These are phyloP conservation scores for Podaxis mareebaensis DNA, from an alignment of 768 basidiomycete species.

Conservation along the genomic window DNA sequence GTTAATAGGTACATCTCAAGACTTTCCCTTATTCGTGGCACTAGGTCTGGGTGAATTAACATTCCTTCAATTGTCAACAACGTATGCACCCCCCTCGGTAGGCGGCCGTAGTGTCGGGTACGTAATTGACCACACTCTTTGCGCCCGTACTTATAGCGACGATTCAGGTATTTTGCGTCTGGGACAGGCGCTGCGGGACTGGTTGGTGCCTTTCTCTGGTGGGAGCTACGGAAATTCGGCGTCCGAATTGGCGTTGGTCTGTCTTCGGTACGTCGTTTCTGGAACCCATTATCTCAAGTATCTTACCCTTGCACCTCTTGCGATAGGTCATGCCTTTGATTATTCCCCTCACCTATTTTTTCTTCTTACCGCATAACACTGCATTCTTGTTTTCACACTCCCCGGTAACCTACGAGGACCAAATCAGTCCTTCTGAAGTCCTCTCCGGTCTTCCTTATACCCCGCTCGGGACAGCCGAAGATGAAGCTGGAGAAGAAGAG, in stretches of 20 bases:
- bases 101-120: slow-evolving; percentile 84
- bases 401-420: slow-evolving; percentile 38
- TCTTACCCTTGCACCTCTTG: slow-evolving; percentile 11
- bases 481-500: slow-evolving; percentile 44
- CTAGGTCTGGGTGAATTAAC: slow-evolving; percentile 93
- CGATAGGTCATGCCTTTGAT: slow-evolving; percentile 76
- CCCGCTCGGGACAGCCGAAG: slow-evolving; percentile 42
- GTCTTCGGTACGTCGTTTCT: slow-evolving; percentile 61
- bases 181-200: slow-evolving; percentile 96
- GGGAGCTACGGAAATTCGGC: slow-evolving; percentile 85
- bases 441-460: slow-evolving; percentile 42
- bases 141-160: not conserved
- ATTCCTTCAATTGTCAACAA: slow-evolving; percentile 90
- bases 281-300: not conserved
- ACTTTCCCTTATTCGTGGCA: not conserved
- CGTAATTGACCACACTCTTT: slow-evolving; percentile 18
- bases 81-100: slow-evolving; percentile 65
- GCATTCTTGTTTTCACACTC: slow-evolving; percentile 47
- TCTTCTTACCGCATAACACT: slow-evolving; percentile 68
- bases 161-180: slow-evolving; percentile 79
- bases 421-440: slow-evolving; percentile 29
- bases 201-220: slow-evolving; percentile 92
- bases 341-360: slow-evolving; percentile 75
- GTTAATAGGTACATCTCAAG: slow-evolving; percentile 4
- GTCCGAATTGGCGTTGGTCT: slow-evolving; percentile 82